phyloP scores from a whole-genome alignment of 176 grass and related monocot genomes.

The Lolium multiflorum region DNA sequence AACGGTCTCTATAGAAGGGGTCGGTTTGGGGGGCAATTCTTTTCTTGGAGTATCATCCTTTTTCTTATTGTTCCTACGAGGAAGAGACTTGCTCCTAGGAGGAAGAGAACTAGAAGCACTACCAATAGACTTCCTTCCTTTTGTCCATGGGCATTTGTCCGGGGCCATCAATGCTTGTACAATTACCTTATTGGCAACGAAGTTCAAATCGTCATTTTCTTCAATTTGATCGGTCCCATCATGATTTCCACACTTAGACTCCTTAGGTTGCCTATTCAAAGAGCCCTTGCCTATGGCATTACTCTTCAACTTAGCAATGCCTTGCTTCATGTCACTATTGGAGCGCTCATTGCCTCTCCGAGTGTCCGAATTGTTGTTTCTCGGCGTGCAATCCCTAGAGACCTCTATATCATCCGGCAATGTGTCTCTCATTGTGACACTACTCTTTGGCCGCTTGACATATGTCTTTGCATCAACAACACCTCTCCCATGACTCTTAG shows the following conservation, averaged over 20 bases:
- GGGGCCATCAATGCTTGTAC: constrained; percentile 64
- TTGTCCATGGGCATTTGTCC: constrained; percentile 57
- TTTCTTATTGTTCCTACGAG: constrained; percentile 36
- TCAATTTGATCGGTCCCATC: neutral
- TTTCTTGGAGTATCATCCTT: constrained; percentile 1
- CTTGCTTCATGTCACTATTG: constrained; percentile 18
- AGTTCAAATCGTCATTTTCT: constrained; percentile 23
- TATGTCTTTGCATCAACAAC: constrained; percentile 28
- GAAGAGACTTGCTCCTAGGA: constrained; percentile 34
- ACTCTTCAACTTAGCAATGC: constrained; percentile 27
- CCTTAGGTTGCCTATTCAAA: constrained; percentile 4
- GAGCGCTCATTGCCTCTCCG: neutral
- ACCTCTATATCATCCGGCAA: neutral
- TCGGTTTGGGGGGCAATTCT: neutral
- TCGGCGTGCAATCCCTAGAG: neutral
- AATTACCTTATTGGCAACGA: constrained; percentile 27
- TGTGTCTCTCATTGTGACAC: neutral
- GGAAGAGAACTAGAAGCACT: constrained; percentile 36
- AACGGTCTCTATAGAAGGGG: neutral
- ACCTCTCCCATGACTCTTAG: neutral
- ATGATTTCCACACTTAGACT: constrained; percentile 19
- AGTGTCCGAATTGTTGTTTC: constrained; percentile 22
- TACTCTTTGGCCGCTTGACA: constrained; percentile 10
- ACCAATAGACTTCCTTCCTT: constrained; percentile 37
- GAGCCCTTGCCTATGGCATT: constrained; percentile 5